Conservation (phyloP, 805 yeast genomes). For the Hanseniaspora meyeri region DNA sequence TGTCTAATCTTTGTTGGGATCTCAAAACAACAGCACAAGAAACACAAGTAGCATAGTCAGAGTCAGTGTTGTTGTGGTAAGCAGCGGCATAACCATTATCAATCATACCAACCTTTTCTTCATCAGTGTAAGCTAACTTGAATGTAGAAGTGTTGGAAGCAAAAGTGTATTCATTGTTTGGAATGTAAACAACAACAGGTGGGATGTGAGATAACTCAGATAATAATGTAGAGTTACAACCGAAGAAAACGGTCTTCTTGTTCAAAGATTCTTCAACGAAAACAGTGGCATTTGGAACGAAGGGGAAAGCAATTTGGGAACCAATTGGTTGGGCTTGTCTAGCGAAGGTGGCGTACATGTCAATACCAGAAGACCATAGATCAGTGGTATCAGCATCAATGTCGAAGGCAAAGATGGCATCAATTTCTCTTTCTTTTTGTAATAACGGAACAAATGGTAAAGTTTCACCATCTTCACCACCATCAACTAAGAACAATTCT, state of each 20-base stretch:
- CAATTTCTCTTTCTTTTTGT: slow-evolving; percentile 49
- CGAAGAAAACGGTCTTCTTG: slow-evolving; percentile 66
- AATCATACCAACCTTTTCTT: slow-evolving; percentile 48
- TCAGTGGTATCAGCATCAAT: slow-evolving; percentile 54
- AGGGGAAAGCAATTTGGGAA: slow-evolving; percentile 58
- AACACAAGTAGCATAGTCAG: slow-evolving; percentile 60
- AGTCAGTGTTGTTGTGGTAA: slow-evolving; percentile 55
- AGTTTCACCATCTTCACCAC: slow-evolving; percentile 60
- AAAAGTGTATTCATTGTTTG: slow-evolving; percentile 57
- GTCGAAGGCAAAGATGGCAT: slow-evolving; percentile 53
- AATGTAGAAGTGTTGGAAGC: slow-evolving; percentile 63
- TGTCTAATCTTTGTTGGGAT: slow-evolving; percentile 55
- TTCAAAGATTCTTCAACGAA: slow-evolving; percentile 52
- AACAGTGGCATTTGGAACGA: slow-evolving; percentile 60
- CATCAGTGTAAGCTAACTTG: slow-evolving; percentile 48
- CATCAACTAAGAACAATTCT: slow-evolving; percentile 49
- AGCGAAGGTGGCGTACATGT: slow-evolving; percentile 43
- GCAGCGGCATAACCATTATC: slow-evolving; percentile 63
- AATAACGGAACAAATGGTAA: slow-evolving; percentile 51
- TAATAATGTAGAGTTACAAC: slow-evolving; percentile 58
- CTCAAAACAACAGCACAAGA: slow-evolving; percentile 77
- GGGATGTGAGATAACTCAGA: slow-evolving; percentile 45
- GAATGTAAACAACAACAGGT: slow-evolving; percentile 67
- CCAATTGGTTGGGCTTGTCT: slow-evolving; percentile 46
- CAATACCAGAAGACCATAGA: slow-evolving; percentile 57